Percentiles rank a stretch among this genome's conserved stretches.
Conservation (phyloP, 768 basidiomycete genomes). For the Calocera cornea region DNA sequence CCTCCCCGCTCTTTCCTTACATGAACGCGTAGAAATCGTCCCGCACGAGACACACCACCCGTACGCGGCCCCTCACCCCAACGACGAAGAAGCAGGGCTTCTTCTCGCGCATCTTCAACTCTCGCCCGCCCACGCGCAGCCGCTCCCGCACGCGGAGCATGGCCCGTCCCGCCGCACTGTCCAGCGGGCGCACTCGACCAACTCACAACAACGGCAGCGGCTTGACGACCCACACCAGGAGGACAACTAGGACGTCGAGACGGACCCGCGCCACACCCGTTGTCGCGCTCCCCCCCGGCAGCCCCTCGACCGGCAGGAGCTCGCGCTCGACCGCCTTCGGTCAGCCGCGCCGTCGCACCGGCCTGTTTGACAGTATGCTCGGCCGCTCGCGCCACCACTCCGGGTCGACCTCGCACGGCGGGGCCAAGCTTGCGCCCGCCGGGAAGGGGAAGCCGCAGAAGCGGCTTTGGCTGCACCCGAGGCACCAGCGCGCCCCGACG, state of each 20-base stretch:
- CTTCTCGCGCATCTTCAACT: neutral
- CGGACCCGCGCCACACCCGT: neutral
- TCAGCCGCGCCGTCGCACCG: neutral
- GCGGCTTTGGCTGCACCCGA: neutral
- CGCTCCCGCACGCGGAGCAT: neutral
- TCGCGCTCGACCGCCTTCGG: neutral
- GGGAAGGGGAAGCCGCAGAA: constrained; percentile 10
- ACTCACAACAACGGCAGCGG: neutral
- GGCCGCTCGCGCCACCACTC: neutral
- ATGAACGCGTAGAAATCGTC: neutral
- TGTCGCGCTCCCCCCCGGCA: neutral
- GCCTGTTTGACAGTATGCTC: neutral
- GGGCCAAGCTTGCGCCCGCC: constrained; percentile 3
- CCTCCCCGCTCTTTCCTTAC: neutral
- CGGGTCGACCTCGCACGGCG: neutral
- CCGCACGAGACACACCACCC: neutral
- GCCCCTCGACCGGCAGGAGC: neutral
- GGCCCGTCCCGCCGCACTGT: neutral
- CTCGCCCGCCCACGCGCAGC: neutral
- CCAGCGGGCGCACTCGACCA: neutral
- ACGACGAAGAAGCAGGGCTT: neutral
- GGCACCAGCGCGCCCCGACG: neutral
- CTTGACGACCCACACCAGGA: neutral
- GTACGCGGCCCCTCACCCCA: neutral
- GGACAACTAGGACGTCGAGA: neutral